Percentiles rank a stretch among this genome's conserved stretches.
Evolutionary conservation across 768 basidiomycete species (phyloP).

Genomic region (Tricholoma saponaceum): DNA sequence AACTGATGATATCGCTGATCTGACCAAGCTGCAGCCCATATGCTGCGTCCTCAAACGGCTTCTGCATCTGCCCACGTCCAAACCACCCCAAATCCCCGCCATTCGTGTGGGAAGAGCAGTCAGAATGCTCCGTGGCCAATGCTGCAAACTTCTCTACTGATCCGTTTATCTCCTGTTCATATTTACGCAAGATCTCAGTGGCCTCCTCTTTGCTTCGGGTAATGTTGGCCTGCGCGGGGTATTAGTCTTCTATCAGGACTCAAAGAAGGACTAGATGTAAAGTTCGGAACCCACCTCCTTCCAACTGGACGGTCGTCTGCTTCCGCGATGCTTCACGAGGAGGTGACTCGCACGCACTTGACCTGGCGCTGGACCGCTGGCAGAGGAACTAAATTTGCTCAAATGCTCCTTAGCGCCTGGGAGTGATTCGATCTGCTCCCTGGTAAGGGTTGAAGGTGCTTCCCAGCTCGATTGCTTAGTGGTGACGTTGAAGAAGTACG

Average conservation of each 20-base stretch:
- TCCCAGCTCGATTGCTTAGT: slow-evolving; percentile 82
- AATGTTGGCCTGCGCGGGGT: slow-evolving; percentile 56
- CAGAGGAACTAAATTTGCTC: slow-evolving; percentile 6
- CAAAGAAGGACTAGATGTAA: not conserved
- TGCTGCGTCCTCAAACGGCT: slow-evolving; percentile 90
- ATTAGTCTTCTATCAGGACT: not conserved
- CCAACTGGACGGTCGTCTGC: slow-evolving; percentile 79
- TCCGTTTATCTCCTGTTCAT: slow-evolving; percentile 57
- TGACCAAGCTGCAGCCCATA: slow-evolving; percentile 67
- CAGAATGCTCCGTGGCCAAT: slow-evolving; percentile 75
- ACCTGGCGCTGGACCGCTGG: slow-evolving; percentile 26
- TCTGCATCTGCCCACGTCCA: slow-evolving; percentile 89
- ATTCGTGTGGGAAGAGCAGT: slow-evolving; percentile 83
- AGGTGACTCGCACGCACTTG: slow-evolving; percentile 94
- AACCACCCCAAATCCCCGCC: slow-evolving; percentile 91
- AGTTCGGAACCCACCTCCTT: slow-evolving; percentile 56
- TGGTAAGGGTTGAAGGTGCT: slow-evolving; percentile 54
- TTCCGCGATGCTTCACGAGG: slow-evolving; percentile 85
- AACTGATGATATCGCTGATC: slow-evolving; percentile 78
- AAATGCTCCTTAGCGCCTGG: slow-evolving; percentile 63
- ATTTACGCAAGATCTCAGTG: slow-evolving; percentile 65
- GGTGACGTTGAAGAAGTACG: slow-evolving; percentile 83
- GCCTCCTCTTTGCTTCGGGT: slow-evolving; percentile 89
- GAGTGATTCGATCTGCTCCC: slow-evolving; percentile 55
- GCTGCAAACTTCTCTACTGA: slow-evolving; percentile 64